Conservation (phyloP, 257 asterid genomes). For the Solanum appendiculatum region DNA sequence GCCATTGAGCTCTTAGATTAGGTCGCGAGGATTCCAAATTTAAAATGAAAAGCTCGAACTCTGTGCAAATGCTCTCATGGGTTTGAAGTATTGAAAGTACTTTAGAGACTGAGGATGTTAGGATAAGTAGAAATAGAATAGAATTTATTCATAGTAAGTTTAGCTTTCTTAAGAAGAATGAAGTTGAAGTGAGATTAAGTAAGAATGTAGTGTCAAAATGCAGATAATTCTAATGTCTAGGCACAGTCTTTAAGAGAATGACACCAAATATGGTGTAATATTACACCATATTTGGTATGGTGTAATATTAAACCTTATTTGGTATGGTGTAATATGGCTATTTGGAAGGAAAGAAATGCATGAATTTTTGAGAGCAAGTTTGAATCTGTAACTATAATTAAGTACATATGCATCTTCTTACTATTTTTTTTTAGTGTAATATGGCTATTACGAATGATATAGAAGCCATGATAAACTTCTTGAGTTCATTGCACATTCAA, state of each 20-base stretch:
- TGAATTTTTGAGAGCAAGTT: neutral
- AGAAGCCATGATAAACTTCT: neutral
- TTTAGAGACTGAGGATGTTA: neutral
- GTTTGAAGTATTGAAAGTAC: neutral
- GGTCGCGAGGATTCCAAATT: neutral
- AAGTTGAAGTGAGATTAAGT: neutral
- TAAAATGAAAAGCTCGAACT: neutral
- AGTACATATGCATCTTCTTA: neutral
- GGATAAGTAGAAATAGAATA: neutral
- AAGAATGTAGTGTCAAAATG: neutral
- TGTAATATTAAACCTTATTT: neutral
- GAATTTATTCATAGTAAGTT: neutral
- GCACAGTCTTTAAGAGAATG: neutral
- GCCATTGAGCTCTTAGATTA: neutral
- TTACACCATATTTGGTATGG: neutral
- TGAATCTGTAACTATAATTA: neutral
- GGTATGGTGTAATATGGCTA: neutral
- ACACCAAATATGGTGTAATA: neutral
- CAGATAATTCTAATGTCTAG: neutral
- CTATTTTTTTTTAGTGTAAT: neutral
- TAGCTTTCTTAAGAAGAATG: neutral
- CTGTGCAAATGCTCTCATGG: neutral
- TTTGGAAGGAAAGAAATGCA: neutral
- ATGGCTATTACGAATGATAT: neutral
- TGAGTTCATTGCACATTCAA: neutral